Evolutionary conservation across 2,329 filamentous ascomycete genomes (phyloP).

Genomic region (Arthrobotrys megalospora): DNA sequence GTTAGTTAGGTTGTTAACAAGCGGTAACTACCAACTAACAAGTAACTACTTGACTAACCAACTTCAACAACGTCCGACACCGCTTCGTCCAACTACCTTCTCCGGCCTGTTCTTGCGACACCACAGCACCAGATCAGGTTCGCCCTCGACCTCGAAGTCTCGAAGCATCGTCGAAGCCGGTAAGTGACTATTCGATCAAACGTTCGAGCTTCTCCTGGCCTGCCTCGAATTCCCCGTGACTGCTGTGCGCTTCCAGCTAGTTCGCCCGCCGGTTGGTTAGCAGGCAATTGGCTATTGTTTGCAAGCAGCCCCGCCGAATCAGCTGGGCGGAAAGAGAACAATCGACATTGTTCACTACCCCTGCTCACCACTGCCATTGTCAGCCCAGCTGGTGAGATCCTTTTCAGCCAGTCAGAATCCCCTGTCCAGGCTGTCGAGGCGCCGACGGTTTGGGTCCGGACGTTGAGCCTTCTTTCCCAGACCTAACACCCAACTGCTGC

Average conservation of each 20-base stretch:
- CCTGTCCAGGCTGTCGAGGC: conserved; percentile 30
- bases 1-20: too few species aligned
- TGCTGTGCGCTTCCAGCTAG: conserved; percentile 9
- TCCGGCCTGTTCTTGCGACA: conserved; percentile 40
- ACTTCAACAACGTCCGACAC: conserved; percentile 3
- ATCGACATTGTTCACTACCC: conserved; percentile 42
- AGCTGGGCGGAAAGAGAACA: conserved; percentile 25
- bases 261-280: conserved; percentile 24
- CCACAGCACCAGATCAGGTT: conserved; percentile 29
- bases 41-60: neutral
- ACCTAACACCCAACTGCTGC: conserved; percentile 1
- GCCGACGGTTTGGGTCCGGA: conserved; percentile 51
- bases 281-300: conserved; percentile 37
- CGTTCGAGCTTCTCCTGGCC: neutral
- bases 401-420: conserved; percentile 29
- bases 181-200: conserved; percentile 1
- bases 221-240: neutral
- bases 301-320: conserved; percentile 39
- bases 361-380: neutral
- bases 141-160: conserved; percentile 2
- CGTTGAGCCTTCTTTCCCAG: conserved; percentile 16
- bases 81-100: conserved; percentile 27
- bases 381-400: conserved; percentile 48
- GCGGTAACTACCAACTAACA: too few species aligned
- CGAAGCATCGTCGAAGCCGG: conserved; percentile 4